A percentile compares a stretch with the other conserved stretches of the same genome.
phyloP scores from a whole-genome alignment of 306 rosid species.

The Pyrus communis region DNA sequence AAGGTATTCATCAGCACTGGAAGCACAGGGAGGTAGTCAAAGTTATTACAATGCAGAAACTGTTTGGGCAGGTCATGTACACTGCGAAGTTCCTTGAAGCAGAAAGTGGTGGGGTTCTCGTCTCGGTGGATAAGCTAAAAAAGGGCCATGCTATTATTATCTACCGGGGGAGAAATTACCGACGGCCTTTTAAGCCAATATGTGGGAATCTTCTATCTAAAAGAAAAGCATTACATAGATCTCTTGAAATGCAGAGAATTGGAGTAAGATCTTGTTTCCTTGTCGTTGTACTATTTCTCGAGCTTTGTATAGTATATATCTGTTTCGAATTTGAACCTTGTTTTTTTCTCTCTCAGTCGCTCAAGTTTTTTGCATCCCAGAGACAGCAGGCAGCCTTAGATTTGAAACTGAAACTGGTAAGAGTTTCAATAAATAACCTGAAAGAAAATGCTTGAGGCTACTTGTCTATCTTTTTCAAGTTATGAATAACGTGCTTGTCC shows the following conservation, averaged over 20 bases:
- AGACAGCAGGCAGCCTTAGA: conserved; percentile 43
- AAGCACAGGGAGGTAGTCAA: conserved; percentile 85
- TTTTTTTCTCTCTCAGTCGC: conserved; percentile 48
- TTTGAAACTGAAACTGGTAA: conserved; percentile 62
- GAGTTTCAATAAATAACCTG: neutral
- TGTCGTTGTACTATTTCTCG: conserved; percentile 6
- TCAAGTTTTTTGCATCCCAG: conserved; percentile 59
- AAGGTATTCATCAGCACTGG: conserved; percentile 84
- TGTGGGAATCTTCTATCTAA: conserved; percentile 56
- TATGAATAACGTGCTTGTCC: neutral
- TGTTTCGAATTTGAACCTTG: neutral
- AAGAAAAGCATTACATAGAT: conserved; percentile 62
- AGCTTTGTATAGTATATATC: neutral
- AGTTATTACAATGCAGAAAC: conserved; percentile 75
- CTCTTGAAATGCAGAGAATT: conserved; percentile 75
- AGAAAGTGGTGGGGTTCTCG: conserved; percentile 77
- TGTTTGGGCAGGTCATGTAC: conserved; percentile 38
- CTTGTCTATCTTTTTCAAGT: conserved; percentile 6
- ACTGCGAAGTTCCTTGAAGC: conserved; percentile 62
- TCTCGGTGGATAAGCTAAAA: conserved; percentile 71
- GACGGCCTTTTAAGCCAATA: conserved; percentile 32
- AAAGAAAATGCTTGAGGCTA: neutral
- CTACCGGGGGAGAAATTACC: conserved; percentile 81
- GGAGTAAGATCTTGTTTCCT: conserved; percentile 49
- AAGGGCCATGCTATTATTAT: conserved; percentile 70